Base-by-base conservation (phyloP, 768 basidiomycete species). In the Dendrothele bispora region DNA sequence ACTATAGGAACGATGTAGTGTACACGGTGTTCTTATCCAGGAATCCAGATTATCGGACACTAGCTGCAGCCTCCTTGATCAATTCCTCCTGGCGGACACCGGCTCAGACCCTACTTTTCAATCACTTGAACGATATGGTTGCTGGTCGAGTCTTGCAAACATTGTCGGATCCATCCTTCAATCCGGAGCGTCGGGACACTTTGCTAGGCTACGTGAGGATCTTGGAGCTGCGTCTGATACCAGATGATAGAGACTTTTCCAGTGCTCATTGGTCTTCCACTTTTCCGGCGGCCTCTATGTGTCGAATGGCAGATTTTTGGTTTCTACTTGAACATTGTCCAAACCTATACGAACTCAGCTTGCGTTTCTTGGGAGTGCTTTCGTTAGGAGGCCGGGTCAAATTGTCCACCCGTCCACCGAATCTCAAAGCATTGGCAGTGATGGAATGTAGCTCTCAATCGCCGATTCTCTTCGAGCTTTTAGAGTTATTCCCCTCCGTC, bases 401-500 rank as follows among this genome's bases (percentile, higher is more conserved):
- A 14, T 27, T 25, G 10, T 17, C 27, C 30, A 17, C 41, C 15
- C 22, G 24, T 15, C 34, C 44, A 12, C 17, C 44, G 3, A 17
- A 22, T 14, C 32, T 46, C 5, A 17, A 24, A 4, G 44, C 44
- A 6, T 54, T 74, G 41, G 57, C 53, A 25, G 47, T 77, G 20
- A 45, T 57, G 11, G 36, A 49, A 1, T 73, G 66, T 45, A 69
- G 72, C 36, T 58, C 71, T 1, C 72, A 74, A 55, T 73, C 74
- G 5, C 71, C 73, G 14, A 58, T 75, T 18, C 51, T 75, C 5
- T 78, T 71, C 42, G 68, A 76, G 41, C 58, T 78, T 0, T 56
- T 77, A 17, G 54, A 51, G 0, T 60, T 73, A 30, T 71, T 72
- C 61, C 66, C 69, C 0, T 56, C 51, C 17, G 51, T 76, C 46